phyloP scores from a whole-genome alignment of 352 stramenopile genomes.

The Phytophthora fragariaefolia region DNA sequence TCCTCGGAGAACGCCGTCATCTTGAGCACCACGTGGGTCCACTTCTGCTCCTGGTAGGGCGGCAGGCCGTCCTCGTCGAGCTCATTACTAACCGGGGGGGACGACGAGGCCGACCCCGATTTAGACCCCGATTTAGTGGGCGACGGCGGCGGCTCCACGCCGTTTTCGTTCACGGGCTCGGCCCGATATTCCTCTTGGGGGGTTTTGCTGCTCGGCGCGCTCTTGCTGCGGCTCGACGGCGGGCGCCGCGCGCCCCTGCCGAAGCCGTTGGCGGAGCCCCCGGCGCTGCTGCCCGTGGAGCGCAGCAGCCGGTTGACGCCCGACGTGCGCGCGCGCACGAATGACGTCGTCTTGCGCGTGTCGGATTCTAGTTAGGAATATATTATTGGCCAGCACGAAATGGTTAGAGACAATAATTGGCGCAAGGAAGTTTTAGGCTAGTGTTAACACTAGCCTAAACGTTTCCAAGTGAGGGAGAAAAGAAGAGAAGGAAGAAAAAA shows the following conservation, averaged over 20 bases:
- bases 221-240: no score
- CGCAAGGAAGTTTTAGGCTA: not conserved
- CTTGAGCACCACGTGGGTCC: slow-evolving; percentile 82
- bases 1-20: slow-evolving; percentile 85
- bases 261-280: slow-evolving; percentile 22
- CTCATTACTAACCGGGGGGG: slow-evolving; percentile 20
- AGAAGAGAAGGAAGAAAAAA: not conserved
- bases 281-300: slow-evolving; percentile 46
- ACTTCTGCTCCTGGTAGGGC: slow-evolving; percentile 50
- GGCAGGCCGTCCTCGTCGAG: slow-evolving; percentile 37
- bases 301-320: slow-evolving; percentile 68
- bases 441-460: slow-evolving; percentile 1
- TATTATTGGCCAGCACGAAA: not conserved
- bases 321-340: slow-evolving; percentile 61
- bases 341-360: slow-evolving; percentile 54
- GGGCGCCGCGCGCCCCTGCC: no score
- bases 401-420: not conserved
- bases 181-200: slow-evolving; percentile 8
- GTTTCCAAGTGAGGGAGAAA: not conserved
- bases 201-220: slow-evolving; percentile 28
- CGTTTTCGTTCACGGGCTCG: slow-evolving; percentile 26
- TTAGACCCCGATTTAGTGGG: slow-evolving; percentile 18
- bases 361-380: slow-evolving; percentile 47
- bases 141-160: slow-evolving; percentile 16
- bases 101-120: slow-evolving; percentile 15